These are phyloP conservation scores for Achlya hypogyna DNA, from an alignment of 352 stramenopile species.

Conservation along the genomic window DNA sequence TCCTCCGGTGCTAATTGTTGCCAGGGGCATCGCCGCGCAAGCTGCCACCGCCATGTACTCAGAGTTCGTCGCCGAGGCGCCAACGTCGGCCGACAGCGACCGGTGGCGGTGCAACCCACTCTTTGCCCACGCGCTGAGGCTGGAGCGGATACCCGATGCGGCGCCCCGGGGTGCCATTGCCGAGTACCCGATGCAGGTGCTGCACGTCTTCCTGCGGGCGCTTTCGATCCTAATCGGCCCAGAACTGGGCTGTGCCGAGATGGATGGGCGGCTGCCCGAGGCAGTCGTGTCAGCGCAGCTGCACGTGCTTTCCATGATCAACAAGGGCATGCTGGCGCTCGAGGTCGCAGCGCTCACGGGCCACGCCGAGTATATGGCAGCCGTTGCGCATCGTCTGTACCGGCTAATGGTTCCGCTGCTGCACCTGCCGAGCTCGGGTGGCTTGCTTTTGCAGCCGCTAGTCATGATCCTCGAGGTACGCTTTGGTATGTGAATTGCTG, in stretches of 20 bases:
- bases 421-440: conserved; percentile 36
- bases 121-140: conserved; percentile 46
- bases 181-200: conserved; percentile 37
- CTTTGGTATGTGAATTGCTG: background rate
- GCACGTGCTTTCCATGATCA: conserved; percentile 34
- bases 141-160: background rate
- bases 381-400: conserved; percentile 61
- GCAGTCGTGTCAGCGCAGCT: conserved; percentile 32
- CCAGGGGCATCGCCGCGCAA: conserved; percentile 23
- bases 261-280: conserved; percentile 37
- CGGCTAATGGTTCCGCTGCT: conserved; percentile 53
- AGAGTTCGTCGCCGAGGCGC: conserved; percentile 30
- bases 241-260: conserved; percentile 34
- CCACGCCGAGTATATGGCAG: conserved; percentile 40
- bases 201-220: conserved; percentile 41
- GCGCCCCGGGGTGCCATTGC: conserved; percentile 27
- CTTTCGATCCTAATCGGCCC: conserved; percentile 47
- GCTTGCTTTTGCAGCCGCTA: conserved; percentile 38
- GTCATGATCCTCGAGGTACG: conserved; percentile 48
- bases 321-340: conserved; percentile 43
- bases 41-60: conserved; percentile 44
- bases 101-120: conserved; percentile 52
- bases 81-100: conserved; percentile 19
- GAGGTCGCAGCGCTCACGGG: conserved; percentile 46
- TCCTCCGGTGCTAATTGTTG: background rate